A percentile compares a stretch with the other conserved stretches of the same genome.
phyloP scores from a whole-genome alignment of 441 rosid genomes.

The Biscutella laevigata region DNA sequence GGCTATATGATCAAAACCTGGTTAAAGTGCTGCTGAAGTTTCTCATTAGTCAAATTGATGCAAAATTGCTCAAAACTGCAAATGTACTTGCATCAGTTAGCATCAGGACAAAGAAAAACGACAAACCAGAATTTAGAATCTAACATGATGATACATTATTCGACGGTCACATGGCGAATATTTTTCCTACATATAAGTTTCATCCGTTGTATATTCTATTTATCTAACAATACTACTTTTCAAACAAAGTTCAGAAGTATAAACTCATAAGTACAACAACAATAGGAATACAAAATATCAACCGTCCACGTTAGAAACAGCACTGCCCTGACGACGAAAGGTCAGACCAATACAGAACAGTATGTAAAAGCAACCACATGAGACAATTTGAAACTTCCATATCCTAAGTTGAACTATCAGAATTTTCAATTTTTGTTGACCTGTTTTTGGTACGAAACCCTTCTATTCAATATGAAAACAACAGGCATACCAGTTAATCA shows the following conservation, averaged over 20 bases:
- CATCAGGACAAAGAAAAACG: slow-evolving; percentile 7
- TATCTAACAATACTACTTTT: neutral
- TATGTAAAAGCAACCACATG: slow-evolving; percentile 10
- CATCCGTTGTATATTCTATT: neutral
- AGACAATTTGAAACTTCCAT: neutral
- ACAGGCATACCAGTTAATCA: slow-evolving; percentile 36
- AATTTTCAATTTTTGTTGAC: neutral
- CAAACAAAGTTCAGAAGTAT: neutral
- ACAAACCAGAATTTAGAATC: neutral
- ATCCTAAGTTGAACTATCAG: slow-evolving; percentile 1
- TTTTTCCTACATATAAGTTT: neutral
- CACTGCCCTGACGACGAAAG: slow-evolving; percentile 14
- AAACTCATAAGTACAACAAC: slow-evolving; percentile 13
- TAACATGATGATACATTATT: neutral
- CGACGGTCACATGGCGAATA: neutral
- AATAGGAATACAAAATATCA: slow-evolving; percentile 1
- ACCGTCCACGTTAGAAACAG: neutral
- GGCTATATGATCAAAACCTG: slow-evolving; percentile 43
- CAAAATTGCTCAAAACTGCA: slow-evolving; percentile 80
- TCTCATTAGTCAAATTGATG: slow-evolving; percentile 84
- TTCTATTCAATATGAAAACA: slow-evolving; percentile 37
- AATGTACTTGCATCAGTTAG: slow-evolving; percentile 15
- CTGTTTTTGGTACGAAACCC: neutral
- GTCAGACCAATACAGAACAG: slow-evolving; percentile 9
- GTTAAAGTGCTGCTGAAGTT: slow-evolving; percentile 87